These are phyloP conservation scores for Lunularia cruciata DNA, from an alignment of 225 moss, liverwort and hornwort genomes.

Conservation along the genomic window DNA sequence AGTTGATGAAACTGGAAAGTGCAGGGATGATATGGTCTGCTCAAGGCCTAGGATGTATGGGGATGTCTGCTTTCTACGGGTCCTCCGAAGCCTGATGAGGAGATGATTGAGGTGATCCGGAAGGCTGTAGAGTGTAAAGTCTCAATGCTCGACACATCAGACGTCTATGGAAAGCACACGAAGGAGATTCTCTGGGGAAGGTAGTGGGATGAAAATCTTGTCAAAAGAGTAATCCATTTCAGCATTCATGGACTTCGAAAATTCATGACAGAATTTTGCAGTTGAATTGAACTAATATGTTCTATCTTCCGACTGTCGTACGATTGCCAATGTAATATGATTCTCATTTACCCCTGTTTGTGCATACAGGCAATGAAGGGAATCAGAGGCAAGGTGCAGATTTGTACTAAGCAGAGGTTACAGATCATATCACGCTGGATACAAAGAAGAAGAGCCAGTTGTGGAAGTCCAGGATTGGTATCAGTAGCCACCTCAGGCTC, in stretches of 20 bases:
- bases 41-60: background rate
- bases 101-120: conserved; percentile 42
- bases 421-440: no score
- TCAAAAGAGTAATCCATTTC: background rate
- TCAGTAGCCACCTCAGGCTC: no score
- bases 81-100: conserved; percentile 24
- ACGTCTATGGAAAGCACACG: conserved; percentile 31
- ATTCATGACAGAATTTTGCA: background rate
- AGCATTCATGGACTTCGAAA: background rate
- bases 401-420: background rate
- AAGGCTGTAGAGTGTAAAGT: conserved; percentile 32
- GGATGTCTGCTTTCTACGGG: conserved; percentile 9
- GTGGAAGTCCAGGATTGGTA: no score
- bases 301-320: background rate
- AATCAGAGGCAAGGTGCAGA: background rate
- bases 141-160: conserved; percentile 36
- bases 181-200: conserved; percentile 48
- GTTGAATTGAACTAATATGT: background rate
- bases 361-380: background rate
- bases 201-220: conserved; percentile 1
- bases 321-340: no score
- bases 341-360: background rate
- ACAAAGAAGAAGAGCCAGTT: no score
- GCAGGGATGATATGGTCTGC: background rate
- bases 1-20: background rate